Evolutionary conservation across 139 green algal genomes (phyloP).

Genomic region (Tetratostichococcus sp.): DNA sequence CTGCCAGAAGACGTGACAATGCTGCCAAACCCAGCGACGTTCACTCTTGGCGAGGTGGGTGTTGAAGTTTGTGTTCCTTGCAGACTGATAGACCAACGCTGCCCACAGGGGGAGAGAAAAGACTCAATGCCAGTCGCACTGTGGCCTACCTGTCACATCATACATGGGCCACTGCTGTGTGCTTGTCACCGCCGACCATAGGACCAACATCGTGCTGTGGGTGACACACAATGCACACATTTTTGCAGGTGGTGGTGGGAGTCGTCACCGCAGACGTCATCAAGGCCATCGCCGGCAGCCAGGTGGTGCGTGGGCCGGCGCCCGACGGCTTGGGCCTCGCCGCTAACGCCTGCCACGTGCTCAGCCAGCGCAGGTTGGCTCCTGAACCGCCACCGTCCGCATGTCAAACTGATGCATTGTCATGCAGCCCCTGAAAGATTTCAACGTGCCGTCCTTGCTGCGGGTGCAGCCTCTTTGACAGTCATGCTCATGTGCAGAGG

Average conservation of each 20-base stretch:
- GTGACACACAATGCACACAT: no score
- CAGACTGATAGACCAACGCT: no score
- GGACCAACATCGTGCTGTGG: no score
- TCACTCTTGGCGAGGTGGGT: conserved; percentile 4
- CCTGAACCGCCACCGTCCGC: no score
- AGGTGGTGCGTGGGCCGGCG: conserved; percentile 35
- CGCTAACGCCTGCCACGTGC: conserved; percentile 67
- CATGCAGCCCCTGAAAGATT: no score
- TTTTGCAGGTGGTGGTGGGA: conserved; percentile 29
- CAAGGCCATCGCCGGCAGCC: conserved; percentile 14
- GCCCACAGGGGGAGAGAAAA: no score
- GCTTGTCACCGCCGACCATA: no score
- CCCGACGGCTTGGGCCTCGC: conserved; percentile 60
- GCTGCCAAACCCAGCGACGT: conserved; percentile 52
- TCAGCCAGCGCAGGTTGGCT: conserved; percentile 62
- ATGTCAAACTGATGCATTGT: background rate
- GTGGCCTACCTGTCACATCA: no score
- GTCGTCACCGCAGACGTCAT: conserved; percentile 39
- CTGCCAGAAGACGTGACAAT: conserved; percentile 15
- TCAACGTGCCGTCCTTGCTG: no score
- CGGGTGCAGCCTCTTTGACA: no score
- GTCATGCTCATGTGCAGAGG: no score
- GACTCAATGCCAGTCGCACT: no score
- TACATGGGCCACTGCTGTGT: conserved; percentile 28
- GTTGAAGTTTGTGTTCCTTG: background rate